Conservation (phyloP, 352 stramenopile genomes). For the Globisporangium iwayamae region DNA sequence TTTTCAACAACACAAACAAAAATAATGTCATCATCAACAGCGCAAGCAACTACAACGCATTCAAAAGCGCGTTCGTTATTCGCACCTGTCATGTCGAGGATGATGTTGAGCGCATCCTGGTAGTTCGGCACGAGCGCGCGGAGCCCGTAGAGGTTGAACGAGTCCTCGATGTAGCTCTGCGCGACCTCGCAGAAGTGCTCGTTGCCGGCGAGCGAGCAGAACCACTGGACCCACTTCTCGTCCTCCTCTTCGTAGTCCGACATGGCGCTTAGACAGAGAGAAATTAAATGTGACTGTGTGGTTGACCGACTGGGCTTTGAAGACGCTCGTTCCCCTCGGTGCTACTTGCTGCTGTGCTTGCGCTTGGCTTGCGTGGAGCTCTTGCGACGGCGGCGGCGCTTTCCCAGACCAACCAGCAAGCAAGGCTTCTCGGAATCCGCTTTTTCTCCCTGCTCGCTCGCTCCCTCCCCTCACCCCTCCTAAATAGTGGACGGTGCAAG, state of each 20-base stretch:
- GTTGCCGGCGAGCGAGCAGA: constrained; percentile 90
- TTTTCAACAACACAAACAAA: constrained; percentile 1
- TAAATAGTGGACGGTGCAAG: neutral
- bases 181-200: constrained; percentile 92
- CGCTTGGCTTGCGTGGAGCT: neutral
- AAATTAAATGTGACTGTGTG: neutral
- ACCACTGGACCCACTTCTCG: constrained; percentile 93
- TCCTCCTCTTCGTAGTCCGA: constrained; percentile 90
- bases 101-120: constrained; percentile 90
- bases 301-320: neutral
- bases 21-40: neutral
- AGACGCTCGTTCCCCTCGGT: neutral
- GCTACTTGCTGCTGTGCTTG: neutral
- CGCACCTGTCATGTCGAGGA: constrained; percentile 85
- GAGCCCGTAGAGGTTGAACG: constrained; percentile 92
- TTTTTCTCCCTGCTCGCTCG: constrained; percentile 10
- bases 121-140: constrained; percentile 88
- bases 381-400: neutral
- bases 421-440: constrained; percentile 7
- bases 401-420: constrained; percentile 10
- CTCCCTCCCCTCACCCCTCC: neutral
- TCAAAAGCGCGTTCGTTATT: neutral
- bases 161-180: constrained; percentile 92
- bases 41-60: neutral
- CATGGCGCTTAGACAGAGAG: constrained; percentile 31